These are phyloP conservation scores for Porodaedalea pini DNA, from an alignment of 1,284 basidiomycete genomes.

Conservation along the genomic window DNA sequence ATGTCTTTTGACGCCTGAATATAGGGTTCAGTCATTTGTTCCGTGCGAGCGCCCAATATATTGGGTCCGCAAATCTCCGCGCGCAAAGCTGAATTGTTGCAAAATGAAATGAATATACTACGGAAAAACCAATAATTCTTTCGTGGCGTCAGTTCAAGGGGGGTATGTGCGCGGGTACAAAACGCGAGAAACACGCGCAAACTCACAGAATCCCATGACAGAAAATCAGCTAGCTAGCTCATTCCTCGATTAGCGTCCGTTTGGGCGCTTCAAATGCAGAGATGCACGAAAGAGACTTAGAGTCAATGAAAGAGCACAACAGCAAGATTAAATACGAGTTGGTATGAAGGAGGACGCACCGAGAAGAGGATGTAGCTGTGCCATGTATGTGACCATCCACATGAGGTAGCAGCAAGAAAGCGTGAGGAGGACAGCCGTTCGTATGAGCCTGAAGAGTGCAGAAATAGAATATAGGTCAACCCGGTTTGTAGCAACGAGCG, in stretches of 20 bases:
- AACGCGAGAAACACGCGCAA: not conserved
- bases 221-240: not conserved
- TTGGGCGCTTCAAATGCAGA: constrained; percentile 11
- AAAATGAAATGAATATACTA: constrained; percentile 1
- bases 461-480: not conserved
- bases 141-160: constrained; percentile 5
- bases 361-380: constrained; percentile 86
- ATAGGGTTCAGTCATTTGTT: too few species aligned
- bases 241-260: constrained; percentile 7
- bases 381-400: constrained; percentile 93
- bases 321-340: not conserved
- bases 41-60: too few species aligned
- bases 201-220: not conserved
- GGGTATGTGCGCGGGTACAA: not conserved
- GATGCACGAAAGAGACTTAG: not conserved
- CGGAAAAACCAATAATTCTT: not conserved
- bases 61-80: not conserved
- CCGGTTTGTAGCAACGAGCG: constrained; percentile 3
- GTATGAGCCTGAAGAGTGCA: constrained; percentile 59
- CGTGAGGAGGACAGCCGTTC: constrained; percentile 74
- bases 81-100: too few species aligned
- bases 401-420: constrained; percentile 84
- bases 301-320: not conserved
- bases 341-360: constrained; percentile 50
- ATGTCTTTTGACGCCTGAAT: too few species aligned